A percentile compares a stretch with the other conserved stretches of the same genome.
These are phyloP conservation scores for Komagataella pastoris DNA, from an alignment of 805 yeast species.

Conservation along the genomic window DNA sequence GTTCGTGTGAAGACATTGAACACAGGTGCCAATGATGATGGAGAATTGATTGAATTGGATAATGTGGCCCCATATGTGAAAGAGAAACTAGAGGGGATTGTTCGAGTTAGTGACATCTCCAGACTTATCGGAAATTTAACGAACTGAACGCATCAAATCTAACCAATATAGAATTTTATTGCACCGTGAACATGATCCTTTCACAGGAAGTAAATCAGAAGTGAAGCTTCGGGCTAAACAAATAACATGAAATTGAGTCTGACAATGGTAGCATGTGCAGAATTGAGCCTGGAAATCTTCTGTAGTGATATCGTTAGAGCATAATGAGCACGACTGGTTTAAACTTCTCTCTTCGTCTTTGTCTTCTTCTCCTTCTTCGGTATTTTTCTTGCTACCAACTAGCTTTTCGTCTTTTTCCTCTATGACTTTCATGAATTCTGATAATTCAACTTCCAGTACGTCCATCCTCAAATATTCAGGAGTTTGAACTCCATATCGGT, in stretches of 20 bases:
- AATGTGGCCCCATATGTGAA: constrained; percentile 40
- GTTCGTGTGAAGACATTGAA: constrained; percentile 83
- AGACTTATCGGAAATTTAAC: constrained; percentile 22
- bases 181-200: constrained; percentile 3
- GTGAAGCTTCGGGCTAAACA: neutral
- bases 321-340: neutral
- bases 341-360: neutral
- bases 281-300: neutral
- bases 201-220: constrained; percentile 2
- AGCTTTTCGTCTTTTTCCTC: constrained; percentile 6
- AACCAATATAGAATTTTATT: constrained; percentile 3
- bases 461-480: constrained; percentile 9
- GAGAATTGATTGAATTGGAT: constrained; percentile 56
- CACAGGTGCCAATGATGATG: constrained; percentile 79
- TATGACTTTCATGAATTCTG: constrained; percentile 13
- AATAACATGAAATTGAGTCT: neutral
- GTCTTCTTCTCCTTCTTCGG: constrained; percentile 1
- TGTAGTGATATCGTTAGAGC: neutral
- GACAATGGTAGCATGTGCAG: neutral
- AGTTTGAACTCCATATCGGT: constrained; percentile 15
- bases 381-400: constrained; percentile 7
- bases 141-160: neutral
- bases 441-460: constrained; percentile 1
- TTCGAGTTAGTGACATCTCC: constrained; percentile 51
- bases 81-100: constrained; percentile 20